Base-by-base conservation (phyloP, 441 rosid species). In the Theobroma grandiflorum region DNA sequence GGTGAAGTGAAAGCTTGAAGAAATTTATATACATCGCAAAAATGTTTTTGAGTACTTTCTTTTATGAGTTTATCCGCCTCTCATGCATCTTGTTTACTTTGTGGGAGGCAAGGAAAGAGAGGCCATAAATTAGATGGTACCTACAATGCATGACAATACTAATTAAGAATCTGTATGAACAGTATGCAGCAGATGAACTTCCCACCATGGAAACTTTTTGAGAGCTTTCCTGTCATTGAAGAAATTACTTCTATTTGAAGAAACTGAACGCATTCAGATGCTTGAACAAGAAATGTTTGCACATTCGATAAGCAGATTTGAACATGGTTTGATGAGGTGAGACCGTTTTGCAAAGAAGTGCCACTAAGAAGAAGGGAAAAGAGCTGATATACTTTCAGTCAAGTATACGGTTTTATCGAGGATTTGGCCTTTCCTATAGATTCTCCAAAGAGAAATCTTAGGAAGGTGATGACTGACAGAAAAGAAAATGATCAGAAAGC, bases 1-100 rank as follows among this genome's bases (percentile, higher is more conserved):
- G 59, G 49, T 37, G 59, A 53, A 72, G 45, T 53, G 76, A 4
- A 37, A 37, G 42, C n/a, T 72, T 72, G 63, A 18, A 72, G 75
- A 45, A 33, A 52, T 35, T 73, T 37, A 64, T 55, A 16, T 50
- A 12, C 40, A 18, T 8, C 43, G 31, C 16, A 57, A 55, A 62
- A 35, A 42, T 12, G 15, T n/a, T 38, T 14, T 18, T 58, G 12
- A 65, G 6, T 11, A 37, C 69, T 65, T 37, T 26, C 31, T 26
- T 26, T 8, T n/a, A n/a, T n/a, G n/a, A 31, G 14, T 37, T 64
- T 33, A 11, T 3, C 42, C 22, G 9, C 45, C 43, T 65, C n/a
- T 37, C 7, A 58, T 58, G 63, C 33, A 58, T 58, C 33, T 58
- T 3, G 63, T 20, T 58, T 20, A 12, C 70, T 16, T 65, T 16